Evolutionary conservation across 768 basidiomycete species (phyloP).

Genomic region (Lactarius hatsudake): DNA sequence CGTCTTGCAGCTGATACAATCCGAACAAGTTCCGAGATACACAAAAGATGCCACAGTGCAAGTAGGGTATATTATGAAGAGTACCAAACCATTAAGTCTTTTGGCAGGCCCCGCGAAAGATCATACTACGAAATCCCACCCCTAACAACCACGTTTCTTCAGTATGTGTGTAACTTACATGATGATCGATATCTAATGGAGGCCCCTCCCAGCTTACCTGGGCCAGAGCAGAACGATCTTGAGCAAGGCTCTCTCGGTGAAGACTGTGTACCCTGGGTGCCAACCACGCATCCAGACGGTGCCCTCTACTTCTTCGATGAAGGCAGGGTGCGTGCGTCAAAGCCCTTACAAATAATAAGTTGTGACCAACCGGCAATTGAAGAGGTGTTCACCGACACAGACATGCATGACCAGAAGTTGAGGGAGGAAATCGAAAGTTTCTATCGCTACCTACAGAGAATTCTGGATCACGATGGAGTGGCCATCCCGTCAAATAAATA

Average conservation of each 20-base stretch:
- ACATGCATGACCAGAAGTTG: slow-evolving; percentile 42
- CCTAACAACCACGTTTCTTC: background rate
- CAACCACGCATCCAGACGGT: slow-evolving; percentile 58
- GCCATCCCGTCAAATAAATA: slow-evolving; percentile 26
- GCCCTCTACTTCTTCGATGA: slow-evolving; percentile 53
- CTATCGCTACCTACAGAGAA: background rate
- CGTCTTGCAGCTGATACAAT: background rate
- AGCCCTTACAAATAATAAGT: background rate
- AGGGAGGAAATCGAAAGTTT: slow-evolving; percentile 37
- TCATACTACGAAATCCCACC: background rate
- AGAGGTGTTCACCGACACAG: slow-evolving; percentile 54
- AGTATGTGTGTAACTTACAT: slow-evolving; percentile 3
- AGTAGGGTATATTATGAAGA: background rate
- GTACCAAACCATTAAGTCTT: background rate
- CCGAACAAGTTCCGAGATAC: slow-evolving; percentile 22
- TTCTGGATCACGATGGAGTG: slow-evolving; percentile 19
- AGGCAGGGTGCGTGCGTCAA: slow-evolving; percentile 38
- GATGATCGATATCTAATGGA: background rate
- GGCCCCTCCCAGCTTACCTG: background rate
- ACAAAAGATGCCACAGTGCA: background rate
- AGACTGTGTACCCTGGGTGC: slow-evolving; percentile 38
- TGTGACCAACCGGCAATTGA: background rate
- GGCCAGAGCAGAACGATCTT: background rate
- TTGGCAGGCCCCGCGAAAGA: slow-evolving; percentile 9
- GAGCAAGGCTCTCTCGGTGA: background rate